Evolutionary conservation across 768 basidiomycete species (phyloP).

Genomic region (Tricholoma bakamatsutake): DNA sequence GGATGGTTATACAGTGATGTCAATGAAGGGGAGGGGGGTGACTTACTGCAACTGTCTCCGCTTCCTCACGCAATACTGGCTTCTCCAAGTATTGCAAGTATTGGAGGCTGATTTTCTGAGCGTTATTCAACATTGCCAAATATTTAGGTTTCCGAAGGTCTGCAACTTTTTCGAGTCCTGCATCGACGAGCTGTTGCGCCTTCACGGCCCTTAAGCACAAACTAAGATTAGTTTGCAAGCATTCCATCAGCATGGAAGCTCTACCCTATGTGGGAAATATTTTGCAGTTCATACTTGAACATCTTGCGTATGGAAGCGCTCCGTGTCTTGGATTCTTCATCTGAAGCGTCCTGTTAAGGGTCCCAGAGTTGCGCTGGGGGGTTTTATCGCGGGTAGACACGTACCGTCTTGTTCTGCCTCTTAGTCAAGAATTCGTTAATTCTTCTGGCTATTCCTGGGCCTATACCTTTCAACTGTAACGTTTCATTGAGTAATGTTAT

Average conservation of each 20-base stretch:
- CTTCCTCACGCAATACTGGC: constrained; percentile 33
- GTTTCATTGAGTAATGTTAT: background rate
- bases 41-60: constrained; percentile 40
- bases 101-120: constrained; percentile 32
- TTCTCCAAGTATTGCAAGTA: constrained; percentile 36
- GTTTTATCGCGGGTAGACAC: constrained; percentile 5
- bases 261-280: constrained; percentile 3
- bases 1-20: background rate
- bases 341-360: background rate
- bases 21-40: background rate
- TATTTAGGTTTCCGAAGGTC: constrained; percentile 37
- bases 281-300: constrained; percentile 3
- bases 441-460: constrained; percentile 31
- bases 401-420: constrained; percentile 28
- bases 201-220: constrained; percentile 19
- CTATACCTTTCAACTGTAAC: constrained; percentile 23
- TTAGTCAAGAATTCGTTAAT: constrained; percentile 31
- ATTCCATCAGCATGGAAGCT: background rate
- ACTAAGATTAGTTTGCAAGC: background rate
- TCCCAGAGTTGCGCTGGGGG: background rate
- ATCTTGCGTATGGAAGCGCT: background rate
- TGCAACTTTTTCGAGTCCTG: constrained; percentile 40
- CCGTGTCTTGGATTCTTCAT: background rate
- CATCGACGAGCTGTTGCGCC: constrained; percentile 42
- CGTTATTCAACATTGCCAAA: constrained; percentile 28